These are phyloP conservation scores for Fusarium ramigenum DNA, from an alignment of 2,329 filamentous ascomycete genomes.

Conservation along the genomic window DNA sequence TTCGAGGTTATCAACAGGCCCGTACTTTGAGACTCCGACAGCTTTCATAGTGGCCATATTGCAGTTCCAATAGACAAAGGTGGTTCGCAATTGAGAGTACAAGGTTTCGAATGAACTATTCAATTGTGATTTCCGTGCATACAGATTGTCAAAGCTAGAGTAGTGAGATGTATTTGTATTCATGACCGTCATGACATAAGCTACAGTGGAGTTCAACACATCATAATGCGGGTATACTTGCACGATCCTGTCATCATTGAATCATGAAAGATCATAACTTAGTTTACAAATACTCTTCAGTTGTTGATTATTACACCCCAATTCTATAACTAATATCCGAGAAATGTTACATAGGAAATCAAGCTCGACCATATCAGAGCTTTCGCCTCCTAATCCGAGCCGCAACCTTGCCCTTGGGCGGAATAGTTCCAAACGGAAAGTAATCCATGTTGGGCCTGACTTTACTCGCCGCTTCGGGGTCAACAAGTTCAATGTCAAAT, in stretches of 20 bases:
- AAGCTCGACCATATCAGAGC: not conserved
- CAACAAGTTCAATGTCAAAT: conserved; percentile 46
- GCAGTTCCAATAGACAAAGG: rapidly evolving
- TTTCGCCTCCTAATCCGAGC: conserved; percentile 25
- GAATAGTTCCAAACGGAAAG: conserved; percentile 39
- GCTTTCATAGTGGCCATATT: not conserved
- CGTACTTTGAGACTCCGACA: not conserved
- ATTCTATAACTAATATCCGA: too few species aligned
- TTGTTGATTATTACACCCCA: not conserved
- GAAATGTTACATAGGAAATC: not conserved
- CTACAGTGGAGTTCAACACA: not conserved
- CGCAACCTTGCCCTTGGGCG: conserved; percentile 23
- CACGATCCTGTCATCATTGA: not conserved
- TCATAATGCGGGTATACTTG: not conserved
- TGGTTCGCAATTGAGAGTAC: not conserved
- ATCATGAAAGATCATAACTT: not conserved
- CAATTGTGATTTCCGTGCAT: too few species aligned
- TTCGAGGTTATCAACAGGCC: not conserved
- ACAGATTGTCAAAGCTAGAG: not conserved
- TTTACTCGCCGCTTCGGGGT: conserved; percentile 7
- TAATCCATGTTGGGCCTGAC: conserved; percentile 33
- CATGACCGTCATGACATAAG: not conserved
- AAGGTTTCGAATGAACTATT: too few species aligned
- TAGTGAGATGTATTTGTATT: not conserved
- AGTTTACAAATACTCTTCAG: too few species aligned